A percentile compares a stretch with the other conserved stretches of the same genome.
Conservation (phyloP, 257 asterid genomes). For the Gentiana straminea region DNA sequence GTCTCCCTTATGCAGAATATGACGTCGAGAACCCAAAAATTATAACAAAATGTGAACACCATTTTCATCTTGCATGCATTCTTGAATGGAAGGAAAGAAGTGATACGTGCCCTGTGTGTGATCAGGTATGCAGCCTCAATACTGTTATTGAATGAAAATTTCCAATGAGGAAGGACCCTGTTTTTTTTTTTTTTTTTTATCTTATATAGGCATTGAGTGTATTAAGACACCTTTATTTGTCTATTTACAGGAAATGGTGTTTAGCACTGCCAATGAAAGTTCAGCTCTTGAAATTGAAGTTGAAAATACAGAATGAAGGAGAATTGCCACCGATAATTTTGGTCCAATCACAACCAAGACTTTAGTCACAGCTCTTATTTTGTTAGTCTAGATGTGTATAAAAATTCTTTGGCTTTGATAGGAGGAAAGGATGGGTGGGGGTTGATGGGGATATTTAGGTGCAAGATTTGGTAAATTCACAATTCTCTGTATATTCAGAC, state of each 20-base stretch:
- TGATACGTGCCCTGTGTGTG: slow-evolving; percentile 81
- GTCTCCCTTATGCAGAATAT: slow-evolving; percentile 52
- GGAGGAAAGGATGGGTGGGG: slow-evolving; percentile 1
- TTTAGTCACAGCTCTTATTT: slow-evolving; percentile 17
- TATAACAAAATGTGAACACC: slow-evolving; percentile 78
- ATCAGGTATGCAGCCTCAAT: slow-evolving; percentile 40
- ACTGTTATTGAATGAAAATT: background rate
- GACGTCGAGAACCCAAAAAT: slow-evolving; percentile 81
- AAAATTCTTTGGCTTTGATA: slow-evolving; percentile 14
- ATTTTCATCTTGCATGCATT: slow-evolving; percentile 83
- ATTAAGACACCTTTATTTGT: background rate
- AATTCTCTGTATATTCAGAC: too few species aligned
- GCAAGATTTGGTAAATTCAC: too few species aligned
- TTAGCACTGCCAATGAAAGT: slow-evolving; percentile 41
- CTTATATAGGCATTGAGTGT: background rate
- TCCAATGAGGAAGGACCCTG: background rate
- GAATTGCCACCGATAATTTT: slow-evolving; percentile 6
- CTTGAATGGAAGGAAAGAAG: slow-evolving; percentile 99
- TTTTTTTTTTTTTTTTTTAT: background rate
- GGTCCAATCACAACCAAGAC: slow-evolving; percentile 13
- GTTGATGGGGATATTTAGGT: too few species aligned
- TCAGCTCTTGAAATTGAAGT: slow-evolving; percentile 13
- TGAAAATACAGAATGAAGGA: slow-evolving; percentile 1
- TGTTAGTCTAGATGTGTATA: slow-evolving; percentile 13
- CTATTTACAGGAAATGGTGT: slow-evolving; percentile 52